Evolutionary conservation across 306 rosid species (phyloP), one percentile per base, ranked within the genome.

Genomic region (Prinsepia uniflora): DNA sequence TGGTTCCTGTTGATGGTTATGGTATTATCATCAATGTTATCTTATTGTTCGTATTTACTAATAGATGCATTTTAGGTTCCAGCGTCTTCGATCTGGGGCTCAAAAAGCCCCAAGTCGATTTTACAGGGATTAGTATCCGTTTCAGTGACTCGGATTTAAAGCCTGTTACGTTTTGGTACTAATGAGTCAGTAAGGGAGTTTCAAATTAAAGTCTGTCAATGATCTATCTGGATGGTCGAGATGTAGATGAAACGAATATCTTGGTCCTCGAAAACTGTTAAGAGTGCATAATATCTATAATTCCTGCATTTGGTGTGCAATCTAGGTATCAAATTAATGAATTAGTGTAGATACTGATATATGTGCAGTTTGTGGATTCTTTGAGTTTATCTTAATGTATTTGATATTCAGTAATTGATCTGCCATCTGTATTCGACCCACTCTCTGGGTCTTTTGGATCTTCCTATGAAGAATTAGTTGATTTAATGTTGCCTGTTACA

Each of bases 361-460:
- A 24, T 57, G 12, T 59, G 2, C 19, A 13, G 43, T 18, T 39
- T 36, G 17, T 39, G 24, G 46, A 39, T 36, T n/a, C 54, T 9
- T 46, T 47, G 56, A 17, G 11, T 10, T n/a, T 19, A 58, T 55
- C n/a, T 43, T 42, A 22, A 14, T 54, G 7, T 61, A 8, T 61
- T 41, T 42, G 3, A 34, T 44, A 1, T 18, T 40, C 3, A 44
- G 18, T 40, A 18, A 19, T 50, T 41, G 63, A 40, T 15, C 24
- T 54, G 20, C 6, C 10, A 12, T 64, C 53, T 64, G 53, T 19
- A 64, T 69, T 69, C 6, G 73, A 69, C 24, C 46, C 53, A 68
- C 0, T 15, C 46, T 42, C 1, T 69, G 43, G 36, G 36, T 30
- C 10, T 53, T 13, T 43, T 10, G 6, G 6, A 20, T 39, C 46